Evolutionary conservation across 805 yeast species (phyloP).

Genomic region (Pichia eremophila): DNA sequence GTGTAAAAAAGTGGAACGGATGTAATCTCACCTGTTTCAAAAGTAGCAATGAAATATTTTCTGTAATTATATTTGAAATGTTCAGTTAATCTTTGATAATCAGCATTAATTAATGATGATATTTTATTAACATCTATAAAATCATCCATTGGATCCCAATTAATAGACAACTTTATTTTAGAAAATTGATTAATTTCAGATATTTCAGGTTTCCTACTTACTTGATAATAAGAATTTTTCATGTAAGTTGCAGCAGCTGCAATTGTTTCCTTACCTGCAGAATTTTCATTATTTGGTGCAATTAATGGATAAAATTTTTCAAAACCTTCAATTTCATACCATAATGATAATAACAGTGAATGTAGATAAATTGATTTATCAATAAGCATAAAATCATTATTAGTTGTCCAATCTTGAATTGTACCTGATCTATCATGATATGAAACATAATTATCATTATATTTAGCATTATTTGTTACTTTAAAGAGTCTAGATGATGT

Average conservation of each 20-base stretch:
- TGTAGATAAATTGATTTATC: conserved; percentile 45
- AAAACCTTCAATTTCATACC: conserved; percentile 53
- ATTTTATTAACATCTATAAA: not conserved
- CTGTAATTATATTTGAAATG: conserved; percentile 18
- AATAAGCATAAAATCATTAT: conserved; percentile 53
- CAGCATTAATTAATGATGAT: not conserved
- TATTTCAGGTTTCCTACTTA: conserved; percentile 22
- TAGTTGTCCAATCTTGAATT: conserved; percentile 53
- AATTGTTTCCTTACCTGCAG: conserved; percentile 73
- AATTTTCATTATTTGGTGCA: conserved; percentile 53
- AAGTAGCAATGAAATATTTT: conserved; percentile 1
- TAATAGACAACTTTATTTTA: conserved; percentile 1
- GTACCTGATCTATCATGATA: conserved; percentile 53
- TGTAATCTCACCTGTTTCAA: not conserved
- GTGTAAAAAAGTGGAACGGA: not conserved
- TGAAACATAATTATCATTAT: conserved; percentile 24
- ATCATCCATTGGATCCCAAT: not conserved
- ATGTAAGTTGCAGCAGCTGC: conserved; percentile 56
- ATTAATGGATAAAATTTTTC: conserved; percentile 43
- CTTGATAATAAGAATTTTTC: conserved; percentile 43
- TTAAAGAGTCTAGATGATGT: conserved; percentile 14
- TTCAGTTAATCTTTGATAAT: not conserved
- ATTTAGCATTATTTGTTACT: conserved; percentile 15
- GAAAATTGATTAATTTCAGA: conserved; percentile 11
- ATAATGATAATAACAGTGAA: conserved; percentile 44